These are phyloP conservation scores for Tirmania nivea DNA, from an alignment of 495 filamentous ascomycete genomes.

Conservation along the genomic window DNA sequence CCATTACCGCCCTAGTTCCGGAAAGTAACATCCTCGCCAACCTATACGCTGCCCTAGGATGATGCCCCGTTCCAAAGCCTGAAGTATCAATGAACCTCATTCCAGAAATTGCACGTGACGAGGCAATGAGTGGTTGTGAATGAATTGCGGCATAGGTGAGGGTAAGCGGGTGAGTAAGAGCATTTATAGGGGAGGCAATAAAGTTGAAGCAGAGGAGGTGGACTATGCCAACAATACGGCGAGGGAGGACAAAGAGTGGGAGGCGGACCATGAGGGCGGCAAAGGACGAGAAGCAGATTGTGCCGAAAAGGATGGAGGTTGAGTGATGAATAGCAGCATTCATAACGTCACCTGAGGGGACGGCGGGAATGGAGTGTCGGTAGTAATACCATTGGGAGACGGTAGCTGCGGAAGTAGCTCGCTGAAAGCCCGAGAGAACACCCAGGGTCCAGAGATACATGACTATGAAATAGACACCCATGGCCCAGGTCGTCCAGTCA, in stretches of 20 bases:
- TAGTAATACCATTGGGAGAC: constrained; percentile 99
- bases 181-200: constrained; percentile 61
- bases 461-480: constrained; percentile 70
- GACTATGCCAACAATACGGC: constrained; percentile 34
- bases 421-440: constrained; percentile 65
- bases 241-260: constrained; percentile 64
- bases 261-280: constrained; percentile 61
- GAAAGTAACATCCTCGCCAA: constrained; percentile 82
- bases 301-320: constrained; percentile 71
- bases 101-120: constrained; percentile 53
- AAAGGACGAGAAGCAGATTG: constrained; percentile 66
- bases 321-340: constrained; percentile 62
- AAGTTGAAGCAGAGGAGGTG: constrained; percentile 46
- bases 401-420: constrained; percentile 77
- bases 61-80: constrained; percentile 23
- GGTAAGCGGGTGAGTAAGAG: constrained; percentile 71
- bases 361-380: constrained; percentile 54
- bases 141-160: constrained; percentile 90
- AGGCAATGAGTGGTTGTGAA: constrained; percentile 51
- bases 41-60: constrained; percentile 39
- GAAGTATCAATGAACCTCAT: constrained; percentile 48
- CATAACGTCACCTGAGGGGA: constrained; percentile 56
- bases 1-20: constrained; percentile 74
- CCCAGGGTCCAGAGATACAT: constrained; percentile 91
- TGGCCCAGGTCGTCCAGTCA: constrained; percentile 71